A percentile compares a stretch with the other conserved stretches of the same genome.
Conservation (phyloP, 768 basidiomycete genomes). For the Pleurotus djamor region DNA sequence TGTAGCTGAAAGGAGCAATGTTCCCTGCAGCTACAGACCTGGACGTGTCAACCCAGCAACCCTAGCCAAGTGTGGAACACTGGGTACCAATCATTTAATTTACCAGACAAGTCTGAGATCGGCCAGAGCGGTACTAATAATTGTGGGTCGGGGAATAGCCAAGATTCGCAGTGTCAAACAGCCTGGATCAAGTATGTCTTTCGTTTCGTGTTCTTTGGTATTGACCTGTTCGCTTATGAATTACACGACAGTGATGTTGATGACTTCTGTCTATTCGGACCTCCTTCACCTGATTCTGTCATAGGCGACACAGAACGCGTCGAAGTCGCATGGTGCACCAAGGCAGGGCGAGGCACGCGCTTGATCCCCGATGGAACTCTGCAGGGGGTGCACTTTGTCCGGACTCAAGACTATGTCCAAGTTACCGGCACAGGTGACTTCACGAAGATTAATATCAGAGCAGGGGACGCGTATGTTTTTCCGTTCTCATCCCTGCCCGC, state of each 20-base stretch:
- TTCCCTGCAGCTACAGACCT: conserved; percentile 1
- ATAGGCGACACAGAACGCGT: conserved; percentile 14
- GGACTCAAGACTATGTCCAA: conserved; percentile 62
- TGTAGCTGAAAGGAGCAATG: not conserved
- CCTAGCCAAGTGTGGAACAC: conserved; percentile 35
- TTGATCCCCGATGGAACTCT: conserved; percentile 41
- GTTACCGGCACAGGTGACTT: conserved; percentile 58
- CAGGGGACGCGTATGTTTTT: conserved; percentile 39
- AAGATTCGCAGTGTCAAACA: conserved; percentile 69
- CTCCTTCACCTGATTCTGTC: not conserved
- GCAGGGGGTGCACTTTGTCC: conserved; percentile 33
- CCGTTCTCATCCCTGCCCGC: conserved; percentile 8
- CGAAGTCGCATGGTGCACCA: conserved; percentile 25
- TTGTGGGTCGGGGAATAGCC: conserved; percentile 60
- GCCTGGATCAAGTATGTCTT: conserved; percentile 56
- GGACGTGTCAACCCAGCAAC: not conserved
- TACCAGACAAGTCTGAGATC: conserved; percentile 49
- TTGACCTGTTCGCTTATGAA: not conserved
- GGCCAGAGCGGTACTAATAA: conserved; percentile 66
- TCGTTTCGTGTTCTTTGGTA: conserved; percentile 11
- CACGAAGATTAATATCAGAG: conserved; percentile 54
- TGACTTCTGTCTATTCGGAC: not conserved
- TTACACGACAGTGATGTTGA: not conserved
- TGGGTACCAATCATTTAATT: conserved; percentile 38
- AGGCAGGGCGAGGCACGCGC: conserved; percentile 40